Evolutionary conservation across 306 rosid genomes (phyloP).

Genomic region (Quercus alba): DNA sequence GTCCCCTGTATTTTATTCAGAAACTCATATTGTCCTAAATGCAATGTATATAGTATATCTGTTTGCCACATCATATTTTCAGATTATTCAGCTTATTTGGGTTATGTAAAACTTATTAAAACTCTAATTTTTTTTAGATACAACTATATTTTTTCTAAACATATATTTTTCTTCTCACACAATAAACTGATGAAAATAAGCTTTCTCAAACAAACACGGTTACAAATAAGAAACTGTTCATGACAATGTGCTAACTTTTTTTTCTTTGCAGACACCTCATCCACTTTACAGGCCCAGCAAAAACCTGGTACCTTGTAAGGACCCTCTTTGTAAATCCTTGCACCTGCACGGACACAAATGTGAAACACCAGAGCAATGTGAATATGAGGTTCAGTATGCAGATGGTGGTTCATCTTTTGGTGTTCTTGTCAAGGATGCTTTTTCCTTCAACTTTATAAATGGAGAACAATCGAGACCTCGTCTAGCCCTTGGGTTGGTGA

Average conservation of each 20-base stretch:
- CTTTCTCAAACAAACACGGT: too few relatives aligned
- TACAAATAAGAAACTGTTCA: too few relatives aligned
- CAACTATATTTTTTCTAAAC: too few relatives aligned
- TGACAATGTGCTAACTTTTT: neutral
- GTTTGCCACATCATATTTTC: too few relatives aligned
- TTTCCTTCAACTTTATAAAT: constrained; percentile 58
- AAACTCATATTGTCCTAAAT: too few relatives aligned
- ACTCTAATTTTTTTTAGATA: too few relatives aligned
- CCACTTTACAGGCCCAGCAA: constrained; percentile 69
- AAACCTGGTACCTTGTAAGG: constrained; percentile 68
- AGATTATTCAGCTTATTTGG: too few relatives aligned
- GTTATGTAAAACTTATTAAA: too few relatives aligned
- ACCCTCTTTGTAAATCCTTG: constrained; percentile 68
- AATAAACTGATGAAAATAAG: too few relatives aligned
- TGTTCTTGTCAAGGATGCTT: constrained; percentile 68
- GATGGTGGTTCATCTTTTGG: constrained; percentile 86
- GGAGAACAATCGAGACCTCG: constrained; percentile 59
- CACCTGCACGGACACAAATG: constrained; percentile 50
- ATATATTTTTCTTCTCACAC: too few relatives aligned
- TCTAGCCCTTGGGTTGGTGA: constrained; percentile 75
- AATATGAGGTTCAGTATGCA: constrained; percentile 76
- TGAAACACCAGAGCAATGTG: constrained; percentile 69
- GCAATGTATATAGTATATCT: too few relatives aligned
- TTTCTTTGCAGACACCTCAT: constrained; percentile 65
- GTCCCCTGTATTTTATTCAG: too few relatives aligned